A percentile compares a stretch with the other conserved stretches of the same genome.
These are phyloP conservation scores for Syzygium aromaticum DNA, from an alignment of 345 rosid species.

Conservation along the genomic window DNA sequence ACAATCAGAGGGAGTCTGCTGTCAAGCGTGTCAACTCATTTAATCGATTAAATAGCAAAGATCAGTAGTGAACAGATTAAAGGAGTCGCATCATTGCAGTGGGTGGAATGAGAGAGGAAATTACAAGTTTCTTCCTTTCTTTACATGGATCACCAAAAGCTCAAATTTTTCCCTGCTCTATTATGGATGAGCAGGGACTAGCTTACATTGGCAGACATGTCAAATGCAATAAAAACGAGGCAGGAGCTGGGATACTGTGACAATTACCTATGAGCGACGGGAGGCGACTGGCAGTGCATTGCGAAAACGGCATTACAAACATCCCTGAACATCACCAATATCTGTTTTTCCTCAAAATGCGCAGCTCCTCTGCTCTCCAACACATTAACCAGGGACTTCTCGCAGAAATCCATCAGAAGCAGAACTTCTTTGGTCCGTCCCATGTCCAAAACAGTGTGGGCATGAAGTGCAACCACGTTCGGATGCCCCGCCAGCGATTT, in stretches of 20 bases:
- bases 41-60: background rate
- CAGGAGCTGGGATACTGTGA: background rate
- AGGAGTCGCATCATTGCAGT: background rate
- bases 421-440: conserved; percentile 94
- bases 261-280: conserved; percentile 81
- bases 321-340: conserved; percentile 66
- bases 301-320: conserved; percentile 93
- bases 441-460: conserved; percentile 68
- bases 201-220: background rate
- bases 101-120: background rate
- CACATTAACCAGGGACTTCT: conserved; percentile 73
- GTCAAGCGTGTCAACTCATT: background rate
- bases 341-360: conserved; percentile 84
- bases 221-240: background rate
- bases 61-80: background rate
- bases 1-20: background rate
- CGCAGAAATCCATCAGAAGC: conserved; percentile 89
- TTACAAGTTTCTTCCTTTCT: background rate
- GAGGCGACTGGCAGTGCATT: conserved; percentile 88
- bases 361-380: conserved; percentile 80
- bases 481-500: conserved; percentile 88
- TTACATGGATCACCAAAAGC: background rate
- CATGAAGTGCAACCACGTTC: conserved; percentile 59
- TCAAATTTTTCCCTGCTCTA: background rate
- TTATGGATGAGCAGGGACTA: background rate